Percentiles rank a stretch among this genome's conserved stretches.
These are phyloP conservation scores for Fraxinus cuspidata DNA, from an alignment of 257 asterid species.

Conservation along the genomic window DNA sequence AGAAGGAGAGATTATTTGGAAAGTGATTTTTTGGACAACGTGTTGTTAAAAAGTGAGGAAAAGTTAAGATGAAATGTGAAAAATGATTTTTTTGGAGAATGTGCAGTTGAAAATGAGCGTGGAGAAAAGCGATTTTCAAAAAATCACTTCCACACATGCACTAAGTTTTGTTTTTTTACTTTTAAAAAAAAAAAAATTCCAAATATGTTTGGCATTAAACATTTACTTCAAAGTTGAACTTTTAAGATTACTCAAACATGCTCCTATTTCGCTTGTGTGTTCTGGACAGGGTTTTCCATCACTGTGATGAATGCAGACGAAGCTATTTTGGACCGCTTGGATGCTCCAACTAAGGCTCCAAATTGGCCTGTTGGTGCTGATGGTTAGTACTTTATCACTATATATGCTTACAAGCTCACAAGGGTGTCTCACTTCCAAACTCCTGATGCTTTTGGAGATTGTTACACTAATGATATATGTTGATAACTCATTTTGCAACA, in stretches of 20 bases:
- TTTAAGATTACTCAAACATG: not conserved
- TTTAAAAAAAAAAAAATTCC: not conserved
- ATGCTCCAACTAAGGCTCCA: constrained; percentile 96
- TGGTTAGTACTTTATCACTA: constrained; percentile 52
- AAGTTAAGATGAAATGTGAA: no score
- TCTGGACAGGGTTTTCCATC: constrained; percentile 79
- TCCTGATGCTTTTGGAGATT: constrained; percentile 6
- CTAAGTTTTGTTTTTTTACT: not conserved
- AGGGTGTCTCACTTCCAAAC: not conserved
- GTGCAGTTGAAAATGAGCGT: no score
- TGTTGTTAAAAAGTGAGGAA: no score
- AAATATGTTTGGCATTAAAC: not conserved
- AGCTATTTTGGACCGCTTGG: constrained; percentile 65
- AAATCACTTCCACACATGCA: no score
- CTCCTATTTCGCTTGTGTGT: constrained; percentile 21
- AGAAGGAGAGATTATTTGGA: not conserved
- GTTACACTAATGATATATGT: constrained; percentile 1
- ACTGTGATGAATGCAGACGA: constrained; percentile 88
- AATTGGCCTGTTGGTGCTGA: constrained; percentile 94
- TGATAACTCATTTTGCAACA: not conserved
- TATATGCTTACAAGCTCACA: not conserved
- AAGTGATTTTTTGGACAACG: no score
- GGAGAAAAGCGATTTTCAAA: no score
- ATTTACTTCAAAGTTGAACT: not conserved
- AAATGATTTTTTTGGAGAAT: no score